Evolutionary conservation across 2,329 filamentous ascomycete species (phyloP), one percentile per base, ranked within the genome.

Genomic region (Macrophomina tecta): DNA sequence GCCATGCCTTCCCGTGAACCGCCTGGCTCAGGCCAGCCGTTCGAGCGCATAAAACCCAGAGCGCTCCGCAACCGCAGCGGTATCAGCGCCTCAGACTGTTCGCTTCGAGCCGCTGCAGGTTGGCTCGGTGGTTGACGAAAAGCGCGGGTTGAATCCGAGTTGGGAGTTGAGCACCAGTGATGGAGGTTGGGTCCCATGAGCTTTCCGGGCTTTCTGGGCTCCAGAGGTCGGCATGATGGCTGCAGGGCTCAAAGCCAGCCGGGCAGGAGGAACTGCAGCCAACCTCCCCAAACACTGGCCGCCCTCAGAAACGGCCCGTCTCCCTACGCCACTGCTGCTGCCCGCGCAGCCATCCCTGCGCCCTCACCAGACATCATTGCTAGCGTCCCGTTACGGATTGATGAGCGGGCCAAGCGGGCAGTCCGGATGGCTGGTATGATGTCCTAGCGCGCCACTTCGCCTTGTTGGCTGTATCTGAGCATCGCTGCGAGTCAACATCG

Each of bases 251-350:
- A 16, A 23, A 18, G 42, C 42, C n/a, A 38, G 30, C 30, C 8
- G n/a, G 42, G 45, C 58, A 62, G 58, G 58, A 36, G 58, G 38
- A 32, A 36, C 4, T 2, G 12, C 23, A 6, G 28, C 46, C 46
- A 9, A 23, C n/a, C 8, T 14, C 28, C 55, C 23, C 9, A 58
- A 42, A 40, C n/a, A 36, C 16, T 16, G 53, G 53, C 18, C 28
- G 9, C 30, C 11, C 53, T 42, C 40, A 30, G 40, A 62, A 62
- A 62, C 58, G 58, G 58, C 16, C 58, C 58, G 58, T 38, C 58
- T 62, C 23, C 28, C 42, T 38, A n/a, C 58, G 45, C 58, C 58
- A 49, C 45, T 23, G 30, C 30, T 38, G 45, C 58, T 14, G n/a
- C 42, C 30, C 8, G 58, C 48, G 16, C 45, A n/a, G 58, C 16